Evolutionary conservation across 225 moss, liverwort and hornwort species (phyloP).

Genomic region (Rhytidiadelphus loreus): DNA sequence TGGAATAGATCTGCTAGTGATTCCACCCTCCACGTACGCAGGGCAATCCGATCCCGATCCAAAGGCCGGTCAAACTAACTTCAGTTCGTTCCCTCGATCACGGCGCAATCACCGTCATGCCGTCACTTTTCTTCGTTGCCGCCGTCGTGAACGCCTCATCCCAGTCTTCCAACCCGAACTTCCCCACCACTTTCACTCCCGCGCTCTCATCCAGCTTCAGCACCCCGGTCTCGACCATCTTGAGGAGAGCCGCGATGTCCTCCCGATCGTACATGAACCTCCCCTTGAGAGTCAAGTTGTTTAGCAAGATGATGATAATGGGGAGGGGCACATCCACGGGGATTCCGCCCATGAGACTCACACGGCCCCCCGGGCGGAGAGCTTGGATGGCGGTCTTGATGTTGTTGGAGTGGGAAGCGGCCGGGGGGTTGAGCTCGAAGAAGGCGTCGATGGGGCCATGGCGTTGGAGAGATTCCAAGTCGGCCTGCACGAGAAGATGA

Average conservation of each 20-base stretch:
- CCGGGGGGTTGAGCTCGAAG: background rate
- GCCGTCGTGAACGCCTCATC: background rate
- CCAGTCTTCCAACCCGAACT: background rate
- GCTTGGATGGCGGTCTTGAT: background rate
- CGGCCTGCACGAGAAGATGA: background rate
- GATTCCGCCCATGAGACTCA: background rate
- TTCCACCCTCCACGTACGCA: background rate
- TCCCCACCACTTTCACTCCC: background rate
- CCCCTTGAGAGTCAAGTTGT: background rate
- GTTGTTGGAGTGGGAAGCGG: background rate
- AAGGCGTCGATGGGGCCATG: background rate
- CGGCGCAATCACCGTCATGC: background rate
- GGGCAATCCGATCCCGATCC: background rate
- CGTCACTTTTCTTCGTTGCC: background rate
- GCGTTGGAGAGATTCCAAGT: background rate
- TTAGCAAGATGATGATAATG: background rate
- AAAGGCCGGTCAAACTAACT: background rate
- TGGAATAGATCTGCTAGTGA: background rate
- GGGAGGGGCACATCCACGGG: background rate
- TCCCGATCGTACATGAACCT: background rate
- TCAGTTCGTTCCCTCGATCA: background rate
- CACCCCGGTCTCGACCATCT: background rate
- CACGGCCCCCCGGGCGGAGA: background rate
- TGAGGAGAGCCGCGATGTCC: background rate
- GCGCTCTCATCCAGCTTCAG: background rate